These are phyloP conservation scores for Amanita rimosa DNA, from an alignment of 768 basidiomycete species.

Conservation along the genomic window DNA sequence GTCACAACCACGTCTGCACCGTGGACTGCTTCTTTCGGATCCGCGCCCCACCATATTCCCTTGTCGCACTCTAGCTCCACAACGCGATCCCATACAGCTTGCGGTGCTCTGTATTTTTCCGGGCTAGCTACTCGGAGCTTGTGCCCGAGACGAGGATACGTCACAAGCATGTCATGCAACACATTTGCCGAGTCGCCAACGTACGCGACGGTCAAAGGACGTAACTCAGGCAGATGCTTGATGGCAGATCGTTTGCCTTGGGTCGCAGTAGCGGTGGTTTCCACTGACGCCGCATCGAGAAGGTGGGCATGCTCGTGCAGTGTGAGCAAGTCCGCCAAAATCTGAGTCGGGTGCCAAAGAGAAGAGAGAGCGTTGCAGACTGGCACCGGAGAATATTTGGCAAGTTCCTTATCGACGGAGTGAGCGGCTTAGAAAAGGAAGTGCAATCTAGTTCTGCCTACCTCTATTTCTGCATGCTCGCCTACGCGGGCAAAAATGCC, in stretches of 20 bases:
- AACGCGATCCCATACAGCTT: slow-evolving; percentile 73
- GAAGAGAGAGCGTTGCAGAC: slow-evolving; percentile 94
- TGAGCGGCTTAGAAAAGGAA: slow-evolving; percentile 1
- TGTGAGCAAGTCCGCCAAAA: slow-evolving; percentile 87
- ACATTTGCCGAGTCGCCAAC: slow-evolving; percentile 95
- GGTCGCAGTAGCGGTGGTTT: not conserved
- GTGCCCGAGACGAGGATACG: slow-evolving; percentile 87
- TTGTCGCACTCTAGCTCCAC: slow-evolving; percentile 64
- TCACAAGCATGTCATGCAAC: slow-evolving; percentile 94
- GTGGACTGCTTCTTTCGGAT: slow-evolving; percentile 79
- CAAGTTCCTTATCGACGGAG: slow-evolving; percentile 58
- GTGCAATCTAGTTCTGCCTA: slow-evolving; percentile 18
- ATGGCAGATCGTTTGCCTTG: not conserved
- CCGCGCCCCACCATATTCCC: slow-evolving; percentile 59
- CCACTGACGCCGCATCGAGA: slow-evolving; percentile 26
- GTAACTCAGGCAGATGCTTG: slow-evolving; percentile 35
- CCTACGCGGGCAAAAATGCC: slow-evolving; percentile 97
- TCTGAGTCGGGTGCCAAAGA: slow-evolving; percentile 94
- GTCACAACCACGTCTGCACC: slow-evolving; percentile 94
- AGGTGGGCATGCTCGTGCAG: slow-evolving; percentile 64
- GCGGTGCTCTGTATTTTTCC: slow-evolving; percentile 56
- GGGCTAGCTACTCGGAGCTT: slow-evolving; percentile 79
- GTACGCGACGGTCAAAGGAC: slow-evolving; percentile 83
- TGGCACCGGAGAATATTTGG: slow-evolving; percentile 82
- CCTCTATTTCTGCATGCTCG: slow-evolving; percentile 88